Evolutionary conservation across 208 protist species (phyloP).

Genomic region (Trypanosoma conorhini): DNA sequence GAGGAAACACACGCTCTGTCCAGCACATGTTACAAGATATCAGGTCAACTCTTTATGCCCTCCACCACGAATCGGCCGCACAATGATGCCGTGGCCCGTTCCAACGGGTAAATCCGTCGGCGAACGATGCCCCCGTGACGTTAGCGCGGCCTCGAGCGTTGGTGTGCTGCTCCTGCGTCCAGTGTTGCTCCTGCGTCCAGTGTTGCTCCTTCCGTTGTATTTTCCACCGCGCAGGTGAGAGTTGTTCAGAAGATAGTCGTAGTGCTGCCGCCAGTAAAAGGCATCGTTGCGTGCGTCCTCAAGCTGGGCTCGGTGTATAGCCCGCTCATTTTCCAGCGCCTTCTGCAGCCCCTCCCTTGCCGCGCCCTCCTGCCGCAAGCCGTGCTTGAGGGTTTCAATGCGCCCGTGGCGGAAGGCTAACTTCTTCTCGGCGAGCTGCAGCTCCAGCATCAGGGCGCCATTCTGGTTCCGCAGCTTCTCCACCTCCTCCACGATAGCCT

Average conservation of each 20-base stretch:
- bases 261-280: conserved; percentile 65
- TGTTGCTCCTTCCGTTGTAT: background rate
- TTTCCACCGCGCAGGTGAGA: background rate
- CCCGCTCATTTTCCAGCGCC: conserved; percentile 47
- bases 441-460: conserved; percentile 41
- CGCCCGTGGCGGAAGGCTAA: conserved; percentile 69
- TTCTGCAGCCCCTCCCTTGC: conserved; percentile 50
- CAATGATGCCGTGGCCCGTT: conserved; percentile 16
- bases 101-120: background rate
- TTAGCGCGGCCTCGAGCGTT: conserved; percentile 11
- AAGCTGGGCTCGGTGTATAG: conserved; percentile 33
- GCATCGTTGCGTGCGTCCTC: conserved; percentile 56
- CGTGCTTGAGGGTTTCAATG: conserved; percentile 71
- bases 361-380: conserved; percentile 56
- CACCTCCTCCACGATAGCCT: conserved; percentile 15
- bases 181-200: background rate
- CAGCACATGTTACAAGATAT: background rate
- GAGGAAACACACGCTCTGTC: background rate
- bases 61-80: conserved; percentile 23
- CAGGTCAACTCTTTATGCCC: conserved; percentile 7
- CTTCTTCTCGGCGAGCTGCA: conserved; percentile 70
- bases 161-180: conserved; percentile 9
- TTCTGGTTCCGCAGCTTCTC: conserved; percentile 40
- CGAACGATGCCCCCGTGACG: background rate
- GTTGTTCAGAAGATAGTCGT: conserved; percentile 51